Percentiles rank a stretch among this genome's conserved stretches.
phyloP scores from a whole-genome alignment of 345 rosid genomes.

The Eucalyptus tenuipes region DNA sequence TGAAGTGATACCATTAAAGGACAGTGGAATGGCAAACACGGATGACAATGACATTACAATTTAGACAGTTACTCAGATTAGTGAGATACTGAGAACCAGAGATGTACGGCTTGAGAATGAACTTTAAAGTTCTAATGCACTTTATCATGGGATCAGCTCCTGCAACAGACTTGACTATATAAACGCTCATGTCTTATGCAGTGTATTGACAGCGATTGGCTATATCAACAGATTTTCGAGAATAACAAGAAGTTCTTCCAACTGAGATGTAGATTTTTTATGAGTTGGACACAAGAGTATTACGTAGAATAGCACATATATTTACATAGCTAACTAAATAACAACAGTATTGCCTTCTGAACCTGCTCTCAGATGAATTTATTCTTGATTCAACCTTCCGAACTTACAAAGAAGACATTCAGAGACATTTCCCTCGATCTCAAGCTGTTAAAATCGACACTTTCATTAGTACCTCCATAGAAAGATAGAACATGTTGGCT shows the following conservation, averaged over 20 bases:
- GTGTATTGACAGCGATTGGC: not conserved
- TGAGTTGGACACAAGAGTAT: not conserved
- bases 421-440: not conserved
- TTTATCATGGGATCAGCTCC: not conserved
- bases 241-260: not conserved
- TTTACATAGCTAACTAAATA: not conserved
- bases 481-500: not conserved
- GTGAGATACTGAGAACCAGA: not conserved
- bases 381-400: not conserved
- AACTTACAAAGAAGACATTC: not conserved
- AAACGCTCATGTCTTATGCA: not conserved
- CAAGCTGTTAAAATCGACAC: not conserved
- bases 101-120: not conserved
- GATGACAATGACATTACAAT: not conserved
- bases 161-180: not conserved
- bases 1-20: not conserved
- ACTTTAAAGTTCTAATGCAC: not conserved
- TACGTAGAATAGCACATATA: not conserved
- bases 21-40: not conserved
- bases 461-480: not conserved
- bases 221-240: not conserved
- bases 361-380: not conserved
- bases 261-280: not conserved
- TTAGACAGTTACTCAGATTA: not conserved
- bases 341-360: not conserved